These are phyloP conservation scores for Candida khao-thaluensis DNA, from an alignment of 805 yeast species.

Conservation along the genomic window DNA sequence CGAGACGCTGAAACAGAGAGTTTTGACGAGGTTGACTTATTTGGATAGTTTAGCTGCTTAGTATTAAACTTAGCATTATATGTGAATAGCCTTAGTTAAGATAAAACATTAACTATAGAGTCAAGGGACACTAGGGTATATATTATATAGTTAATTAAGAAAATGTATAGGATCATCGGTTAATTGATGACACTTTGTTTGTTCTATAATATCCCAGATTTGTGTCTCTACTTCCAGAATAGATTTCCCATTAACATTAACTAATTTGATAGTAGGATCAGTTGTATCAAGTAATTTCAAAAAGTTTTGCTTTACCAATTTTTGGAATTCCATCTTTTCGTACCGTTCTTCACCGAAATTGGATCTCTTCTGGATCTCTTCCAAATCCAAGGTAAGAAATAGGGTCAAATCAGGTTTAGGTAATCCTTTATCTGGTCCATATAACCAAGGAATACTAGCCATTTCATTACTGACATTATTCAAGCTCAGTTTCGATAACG, in stretches of 20 bases:
- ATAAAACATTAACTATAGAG: too few relatives aligned
- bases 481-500: slow-evolving; percentile 67
- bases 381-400: slow-evolving; percentile 61
- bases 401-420: slow-evolving; percentile 84
- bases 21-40: slow-evolving; percentile 62
- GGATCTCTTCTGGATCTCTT: slow-evolving; percentile 48
- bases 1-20: slow-evolving; percentile 71
- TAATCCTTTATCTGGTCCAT: slow-evolving; percentile 76
- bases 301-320: slow-evolving; percentile 64
- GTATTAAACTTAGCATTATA: neutral
- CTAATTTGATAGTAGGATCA: slow-evolving; percentile 34
- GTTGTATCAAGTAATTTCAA: slow-evolving; percentile 37
- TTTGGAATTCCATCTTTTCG: slow-evolving; percentile 73
- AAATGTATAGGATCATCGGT: slow-evolving; percentile 5
- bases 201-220: slow-evolving; percentile 39
- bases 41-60: slow-evolving; percentile 42
- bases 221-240: slow-evolving; percentile 54
- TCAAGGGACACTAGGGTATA: too few relatives aligned
- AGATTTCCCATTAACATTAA: slow-evolving; percentile 59
- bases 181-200: slow-evolving; percentile 4
- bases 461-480: slow-evolving; percentile 18
- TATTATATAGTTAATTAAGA: slow-evolving; percentile 2
- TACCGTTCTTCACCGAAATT: slow-evolving; percentile 96
- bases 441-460: slow-evolving; percentile 69
- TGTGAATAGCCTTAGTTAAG: too few relatives aligned